Evolutionary conservation across 2,329 filamentous ascomycete species (phyloP).

Genomic region (Diaporthe australafricana): DNA sequence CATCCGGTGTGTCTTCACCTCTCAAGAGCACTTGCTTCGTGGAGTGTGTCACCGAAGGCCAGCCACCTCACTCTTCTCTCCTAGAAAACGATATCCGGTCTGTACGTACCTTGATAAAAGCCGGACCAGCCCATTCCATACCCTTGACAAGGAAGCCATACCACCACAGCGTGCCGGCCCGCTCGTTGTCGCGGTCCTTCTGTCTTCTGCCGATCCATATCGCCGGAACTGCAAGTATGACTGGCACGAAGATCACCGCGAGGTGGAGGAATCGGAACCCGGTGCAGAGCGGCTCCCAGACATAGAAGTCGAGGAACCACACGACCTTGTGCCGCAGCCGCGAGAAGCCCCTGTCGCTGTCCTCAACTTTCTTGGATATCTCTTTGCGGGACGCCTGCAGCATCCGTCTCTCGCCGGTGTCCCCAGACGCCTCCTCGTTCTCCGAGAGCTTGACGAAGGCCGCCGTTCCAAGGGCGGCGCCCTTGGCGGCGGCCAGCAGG

Average conservation of each 20-base stretch:
- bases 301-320: constrained; percentile 76
- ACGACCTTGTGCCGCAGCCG: constrained; percentile 70
- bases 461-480: constrained; percentile 61
- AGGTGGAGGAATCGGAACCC: constrained; percentile 90
- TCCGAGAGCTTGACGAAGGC: constrained; percentile 70
- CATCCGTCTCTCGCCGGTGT: constrained; percentile 89
- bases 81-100: not conserved
- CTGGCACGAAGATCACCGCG: constrained; percentile 89
- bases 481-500: constrained; percentile 52
- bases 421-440: constrained; percentile 62
- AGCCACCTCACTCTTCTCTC: not conserved
- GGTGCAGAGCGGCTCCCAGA: constrained; percentile 90
- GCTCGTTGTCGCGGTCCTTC: constrained; percentile 76
- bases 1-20: not conserved
- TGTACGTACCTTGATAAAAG: constrained; percentile 87
- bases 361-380: constrained; percentile 75
- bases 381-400: constrained; percentile 83
- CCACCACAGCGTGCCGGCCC: constrained; percentile 91
- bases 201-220: constrained; percentile 82
- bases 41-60: too few relatives aligned
- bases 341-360: constrained; percentile 69
- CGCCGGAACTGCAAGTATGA: constrained; percentile 81
- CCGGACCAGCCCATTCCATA: constrained; percentile 94
- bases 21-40: not conserved
- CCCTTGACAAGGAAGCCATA: constrained; percentile 86